Base-by-base conservation (phyloP, 345 rosid species). In the Punica granatum region DNA sequence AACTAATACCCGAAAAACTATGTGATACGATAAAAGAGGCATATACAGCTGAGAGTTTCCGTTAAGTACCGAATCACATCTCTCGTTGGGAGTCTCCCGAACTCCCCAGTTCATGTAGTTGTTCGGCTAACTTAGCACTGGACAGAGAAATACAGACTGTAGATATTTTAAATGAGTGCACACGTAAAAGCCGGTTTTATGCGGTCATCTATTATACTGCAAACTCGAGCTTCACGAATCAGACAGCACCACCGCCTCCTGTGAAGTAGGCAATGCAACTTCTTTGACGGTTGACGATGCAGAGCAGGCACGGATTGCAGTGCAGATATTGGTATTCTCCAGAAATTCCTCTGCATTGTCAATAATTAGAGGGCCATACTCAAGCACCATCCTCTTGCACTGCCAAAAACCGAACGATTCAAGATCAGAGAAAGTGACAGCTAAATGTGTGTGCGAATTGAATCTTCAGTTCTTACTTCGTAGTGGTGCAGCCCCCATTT, bases 341-440 rank as follows among this genome's bases (percentile, higher is more conserved):
- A 95, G 86, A 78, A 89, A 88, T 64, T 88, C 79, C 78, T 84
- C 96, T 28, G 87, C 66, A 51, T 92, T 85, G 65, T 66, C 66
- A 28, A 95, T 90, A 71, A 92, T 72, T 60, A 88, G 33, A 41
- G 99, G 98, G 25, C 90, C 98, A 23, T 90, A 95, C 80, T 86
- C 86, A 9, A 92, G 87, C n/a, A 92, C 99, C 80, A 88, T 18
- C 83, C 71, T 84, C 85, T 95, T 92, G 77, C 97, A 95, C 98
- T 90, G 92, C 79, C 60, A 21, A 34, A 73, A 33, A 28, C 16
- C 16, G 13, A 7, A 30, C 30, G 23, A 3, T n/a, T 49, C 30
- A 3, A 51, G 10, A n/a, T 51, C 26, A 51, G 58, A 23, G 58
- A 10, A 51, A 51, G 30, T n/a, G 13, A 51, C 30, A 23, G 26